These are phyloP conservation scores for Hevea brasiliensis DNA, from an alignment of 345 rosid species.

Conservation along the genomic window DNA sequence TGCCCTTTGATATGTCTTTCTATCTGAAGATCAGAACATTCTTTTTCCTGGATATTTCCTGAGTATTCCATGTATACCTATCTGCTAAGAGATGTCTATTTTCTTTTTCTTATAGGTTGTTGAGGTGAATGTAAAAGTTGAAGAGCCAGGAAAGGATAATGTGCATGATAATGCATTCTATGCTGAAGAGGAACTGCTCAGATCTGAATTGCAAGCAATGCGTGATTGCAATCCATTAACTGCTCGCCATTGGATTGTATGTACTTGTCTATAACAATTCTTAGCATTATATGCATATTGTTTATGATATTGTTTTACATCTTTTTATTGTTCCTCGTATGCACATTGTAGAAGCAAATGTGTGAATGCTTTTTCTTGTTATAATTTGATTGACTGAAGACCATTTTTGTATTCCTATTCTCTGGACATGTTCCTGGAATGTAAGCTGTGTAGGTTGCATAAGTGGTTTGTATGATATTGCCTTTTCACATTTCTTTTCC, in stretches of 20 bases:
- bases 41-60: not conserved
- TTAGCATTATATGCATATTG: not conserved
- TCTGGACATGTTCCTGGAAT: not conserved
- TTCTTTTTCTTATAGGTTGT: constrained; percentile 55
- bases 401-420: not conserved
- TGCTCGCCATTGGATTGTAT: constrained; percentile 94
- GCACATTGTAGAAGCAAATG: not conserved
- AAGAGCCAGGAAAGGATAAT: constrained; percentile 75
- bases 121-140: constrained; percentile 78
- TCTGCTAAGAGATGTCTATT: not conserved
- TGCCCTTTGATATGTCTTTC: not conserved
- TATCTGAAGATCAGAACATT: not conserved
- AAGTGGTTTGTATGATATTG: not conserved
- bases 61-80: not conserved
- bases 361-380: not conserved
- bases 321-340: not conserved
- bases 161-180: constrained; percentile 86
- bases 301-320: not conserved
- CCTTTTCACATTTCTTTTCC: not conserved
- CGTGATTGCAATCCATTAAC: constrained; percentile 79
- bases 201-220: constrained; percentile 73
- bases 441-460: not conserved
- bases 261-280: constrained; percentile 17
- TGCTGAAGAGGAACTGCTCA: constrained; percentile 81
- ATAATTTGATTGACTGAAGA: not conserved